phyloP scores from a whole-genome alignment of 2,329 filamentous ascomycete genomes.

The Clonostachys byssicola region DNA sequence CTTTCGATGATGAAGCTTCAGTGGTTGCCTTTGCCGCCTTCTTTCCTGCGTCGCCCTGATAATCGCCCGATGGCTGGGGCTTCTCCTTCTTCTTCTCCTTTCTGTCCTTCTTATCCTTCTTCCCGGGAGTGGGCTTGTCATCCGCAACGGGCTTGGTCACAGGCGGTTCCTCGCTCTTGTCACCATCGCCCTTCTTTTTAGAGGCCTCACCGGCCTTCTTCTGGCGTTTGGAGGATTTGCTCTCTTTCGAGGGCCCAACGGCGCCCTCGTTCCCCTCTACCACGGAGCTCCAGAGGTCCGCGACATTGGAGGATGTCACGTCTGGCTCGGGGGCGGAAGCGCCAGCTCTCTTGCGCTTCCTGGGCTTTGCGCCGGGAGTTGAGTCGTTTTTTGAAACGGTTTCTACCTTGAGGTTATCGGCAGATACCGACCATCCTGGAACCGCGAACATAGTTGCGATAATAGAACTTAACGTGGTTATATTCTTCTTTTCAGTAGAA shows the following conservation, averaged over 20 bases:
- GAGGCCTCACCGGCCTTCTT: constrained; percentile 11
- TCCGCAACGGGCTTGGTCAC: neutral
- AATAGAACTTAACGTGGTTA: neutral
- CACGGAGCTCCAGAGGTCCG: constrained; percentile 73
- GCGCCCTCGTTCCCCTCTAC: constrained; percentile 60
- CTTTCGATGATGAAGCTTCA: constrained; percentile 9
- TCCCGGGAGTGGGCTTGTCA: constrained; percentile 2
- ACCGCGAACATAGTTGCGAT: constrained; percentile 74
- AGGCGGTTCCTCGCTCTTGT: constrained; percentile 9
- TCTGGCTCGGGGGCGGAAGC: constrained; percentile 13
- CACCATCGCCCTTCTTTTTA: constrained; percentile 4
- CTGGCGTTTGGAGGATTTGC: constrained; percentile 24
- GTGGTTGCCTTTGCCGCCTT: constrained; percentile 7
- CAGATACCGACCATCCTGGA: constrained; percentile 83
- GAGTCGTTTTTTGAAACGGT: constrained; percentile 20
- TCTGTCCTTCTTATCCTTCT: constrained; percentile 20
- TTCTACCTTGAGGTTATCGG: constrained; percentile 69
- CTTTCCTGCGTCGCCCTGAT: constrained; percentile 20
- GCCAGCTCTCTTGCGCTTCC: constrained; percentile 50
- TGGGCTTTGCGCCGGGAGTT: constrained; percentile 37
- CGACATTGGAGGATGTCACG: constrained; percentile 68
- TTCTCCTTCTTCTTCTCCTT: constrained; percentile 22
- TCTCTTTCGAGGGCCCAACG: constrained; percentile 9
- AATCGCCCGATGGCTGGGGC: constrained; percentile 8
- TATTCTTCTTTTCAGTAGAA: constrained; percentile 2